Percentiles rank a stretch among this genome's conserved stretches.
These are phyloP conservation scores for Fusarium sororula DNA, from an alignment of 2,329 filamentous ascomycete genomes.

Conservation along the genomic window DNA sequence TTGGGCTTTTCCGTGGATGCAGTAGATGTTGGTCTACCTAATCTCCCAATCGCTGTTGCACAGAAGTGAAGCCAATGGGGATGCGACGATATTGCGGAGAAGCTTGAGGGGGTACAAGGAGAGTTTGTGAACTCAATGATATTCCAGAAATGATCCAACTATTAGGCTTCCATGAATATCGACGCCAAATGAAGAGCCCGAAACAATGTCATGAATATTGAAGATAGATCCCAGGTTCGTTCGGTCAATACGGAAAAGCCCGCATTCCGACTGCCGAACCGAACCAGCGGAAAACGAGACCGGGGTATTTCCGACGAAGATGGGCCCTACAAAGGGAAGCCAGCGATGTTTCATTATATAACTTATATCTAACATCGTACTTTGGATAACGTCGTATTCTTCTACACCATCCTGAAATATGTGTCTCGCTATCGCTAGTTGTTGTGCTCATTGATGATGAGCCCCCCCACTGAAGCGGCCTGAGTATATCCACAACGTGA, in stretches of 20 bases:
- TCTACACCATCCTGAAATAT: no score
- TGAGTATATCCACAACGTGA: no score
- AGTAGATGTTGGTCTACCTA: neutral
- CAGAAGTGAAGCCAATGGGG: neutral
- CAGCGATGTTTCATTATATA: no score
- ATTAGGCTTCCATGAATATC: neutral
- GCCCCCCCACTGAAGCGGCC: neutral
- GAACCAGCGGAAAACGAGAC: neutral
- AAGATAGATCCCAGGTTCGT: neutral
- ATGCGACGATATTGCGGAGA: neutral
- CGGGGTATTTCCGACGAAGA: neutral
- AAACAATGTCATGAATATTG: neutral
- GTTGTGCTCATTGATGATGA: neutral
- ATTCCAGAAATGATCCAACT: neutral
- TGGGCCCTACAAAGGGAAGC: neutral
- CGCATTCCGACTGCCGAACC: neutral
- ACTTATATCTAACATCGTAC: neutral
- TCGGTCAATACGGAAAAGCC: neutral
- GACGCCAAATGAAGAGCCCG: no score
- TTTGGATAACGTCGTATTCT: no score
- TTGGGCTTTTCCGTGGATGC: neutral
- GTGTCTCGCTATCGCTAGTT: neutral
- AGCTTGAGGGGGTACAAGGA: neutral
- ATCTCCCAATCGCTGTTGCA: neutral
- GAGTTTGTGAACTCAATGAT: neutral